Evolutionary conservation across 139 green algal species (phyloP).

Genomic region (Limnomonas spitsbergensis): DNA sequence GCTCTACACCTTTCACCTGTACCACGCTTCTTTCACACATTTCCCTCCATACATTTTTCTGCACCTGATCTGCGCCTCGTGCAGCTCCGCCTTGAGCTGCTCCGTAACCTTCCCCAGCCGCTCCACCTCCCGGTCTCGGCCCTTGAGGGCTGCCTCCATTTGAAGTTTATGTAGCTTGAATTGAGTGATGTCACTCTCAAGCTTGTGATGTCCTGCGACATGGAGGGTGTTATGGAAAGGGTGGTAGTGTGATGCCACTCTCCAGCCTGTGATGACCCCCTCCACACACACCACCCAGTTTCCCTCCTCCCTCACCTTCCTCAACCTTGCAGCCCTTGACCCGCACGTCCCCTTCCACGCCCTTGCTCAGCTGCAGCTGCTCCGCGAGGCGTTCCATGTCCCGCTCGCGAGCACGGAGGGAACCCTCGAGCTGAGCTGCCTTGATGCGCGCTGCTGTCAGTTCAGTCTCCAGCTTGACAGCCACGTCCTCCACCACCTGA

Average conservation of each 20-base stretch:
- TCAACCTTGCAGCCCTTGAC: neutral
- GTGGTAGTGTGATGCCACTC: too few relatives aligned
- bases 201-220: too few relatives aligned
- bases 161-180: neutral
- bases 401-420: neutral
- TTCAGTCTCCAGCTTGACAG: constrained; percentile 5
- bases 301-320: constrained; percentile 1
- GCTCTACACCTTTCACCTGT: too few relatives aligned
- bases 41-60: too few relatives aligned
- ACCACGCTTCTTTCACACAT: too few relatives aligned
- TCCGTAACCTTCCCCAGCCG: neutral
- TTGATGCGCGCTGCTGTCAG: neutral
- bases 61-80: neutral
- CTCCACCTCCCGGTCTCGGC: constrained; percentile 6
- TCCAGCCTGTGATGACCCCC: too few relatives aligned
- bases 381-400: neutral
- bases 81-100: neutral
- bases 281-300: too few relatives aligned
- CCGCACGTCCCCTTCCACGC: neutral
- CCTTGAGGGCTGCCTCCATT: neutral
- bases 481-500: neutral
- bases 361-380: neutral
- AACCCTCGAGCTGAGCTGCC: constrained; percentile 4
- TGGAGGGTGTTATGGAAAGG: too few relatives aligned
- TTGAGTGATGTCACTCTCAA: neutral